A percentile compares a stretch with the other conserved stretches of the same genome.
These are phyloP conservation scores for Candida lessepsii DNA, from an alignment of 805 yeast genomes.

Conservation along the genomic window DNA sequence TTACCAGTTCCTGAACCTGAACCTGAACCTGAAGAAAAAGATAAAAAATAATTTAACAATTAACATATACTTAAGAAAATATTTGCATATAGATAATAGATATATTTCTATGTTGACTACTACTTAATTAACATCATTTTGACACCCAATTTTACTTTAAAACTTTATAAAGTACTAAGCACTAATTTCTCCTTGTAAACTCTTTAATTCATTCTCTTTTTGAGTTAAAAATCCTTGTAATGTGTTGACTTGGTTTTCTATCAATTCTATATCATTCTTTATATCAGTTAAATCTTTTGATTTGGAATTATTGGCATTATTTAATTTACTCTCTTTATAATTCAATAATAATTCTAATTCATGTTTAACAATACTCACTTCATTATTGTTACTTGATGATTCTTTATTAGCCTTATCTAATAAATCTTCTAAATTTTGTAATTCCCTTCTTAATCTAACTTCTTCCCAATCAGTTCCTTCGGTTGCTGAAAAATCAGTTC, in stretches of 20 bases:
- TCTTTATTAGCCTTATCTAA: constrained; percentile 48
- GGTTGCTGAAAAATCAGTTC: constrained; percentile 70
- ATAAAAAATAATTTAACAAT: constrained; percentile 26
- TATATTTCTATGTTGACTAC: constrained; percentile 1
- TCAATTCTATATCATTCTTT: constrained; percentile 59
- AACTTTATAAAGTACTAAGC: too few species aligned
- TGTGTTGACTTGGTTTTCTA: constrained; percentile 73
- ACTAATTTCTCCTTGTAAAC: constrained; percentile 45
- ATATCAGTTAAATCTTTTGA: constrained; percentile 49
- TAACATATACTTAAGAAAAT: too few species aligned
- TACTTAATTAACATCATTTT: too few species aligned
- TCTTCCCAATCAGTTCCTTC: constrained; percentile 93
- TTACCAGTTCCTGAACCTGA: constrained; percentile 83
- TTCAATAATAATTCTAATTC: constrained; percentile 82
- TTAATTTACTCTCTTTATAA: constrained; percentile 66
- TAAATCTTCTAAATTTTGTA: constrained; percentile 70
- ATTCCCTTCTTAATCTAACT: constrained; percentile 75
- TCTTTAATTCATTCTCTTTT: constrained; percentile 59
- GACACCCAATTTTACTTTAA: constrained; percentile 16
- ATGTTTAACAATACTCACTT: constrained; percentile 37
- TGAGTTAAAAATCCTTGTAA: constrained; percentile 65
- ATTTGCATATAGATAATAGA: constrained; percentile 8
- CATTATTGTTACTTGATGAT: constrained; percentile 18
- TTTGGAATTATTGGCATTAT: constrained; percentile 6
- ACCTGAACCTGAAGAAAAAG: constrained; percentile 41